Evolutionary conservation across 23 red algal genomes (phyloP).

Genomic region (Gracilariopsis chorda): DNA sequence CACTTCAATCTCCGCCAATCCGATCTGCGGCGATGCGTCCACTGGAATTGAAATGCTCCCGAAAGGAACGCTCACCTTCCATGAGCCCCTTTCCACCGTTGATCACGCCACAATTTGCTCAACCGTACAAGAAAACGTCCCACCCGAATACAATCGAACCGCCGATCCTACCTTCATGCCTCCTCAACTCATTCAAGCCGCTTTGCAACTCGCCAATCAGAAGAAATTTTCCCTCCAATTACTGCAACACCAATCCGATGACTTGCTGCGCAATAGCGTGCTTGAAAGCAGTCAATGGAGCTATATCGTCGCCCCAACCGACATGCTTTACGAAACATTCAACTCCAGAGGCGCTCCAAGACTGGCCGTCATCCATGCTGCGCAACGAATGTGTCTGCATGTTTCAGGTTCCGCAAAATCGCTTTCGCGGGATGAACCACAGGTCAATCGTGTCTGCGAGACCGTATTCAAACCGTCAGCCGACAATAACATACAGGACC

Average conservation of each 20-base stretch:
- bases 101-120: neutral
- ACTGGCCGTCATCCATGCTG: slow-evolving; percentile 11
- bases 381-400: slow-evolving; percentile 9
- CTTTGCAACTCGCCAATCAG: neutral
- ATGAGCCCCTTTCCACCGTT: neutral
- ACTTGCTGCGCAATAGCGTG: neutral
- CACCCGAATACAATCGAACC: neutral
- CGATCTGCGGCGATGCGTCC: neutral
- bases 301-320: neutral
- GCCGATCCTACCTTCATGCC: neutral
- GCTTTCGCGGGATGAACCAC: neutral
- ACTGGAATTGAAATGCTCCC: neutral
- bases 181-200: neutral
- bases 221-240: neutral
- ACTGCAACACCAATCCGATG: neutral
- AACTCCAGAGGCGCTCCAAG: neutral
- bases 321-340: neutral
- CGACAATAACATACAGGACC: neutral
- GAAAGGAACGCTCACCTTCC: neutral
- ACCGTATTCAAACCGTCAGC: neutral
- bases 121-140: neutral
- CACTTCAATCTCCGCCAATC: neutral
- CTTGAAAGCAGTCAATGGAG: slow-evolving; percentile 51
- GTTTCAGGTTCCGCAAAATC: slow-evolving; percentile 6
- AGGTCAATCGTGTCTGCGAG: neutral